Evolutionary conservation across 352 stramenopile genomes (phyloP).

Genomic region (Phytophthora lateralis): DNA sequence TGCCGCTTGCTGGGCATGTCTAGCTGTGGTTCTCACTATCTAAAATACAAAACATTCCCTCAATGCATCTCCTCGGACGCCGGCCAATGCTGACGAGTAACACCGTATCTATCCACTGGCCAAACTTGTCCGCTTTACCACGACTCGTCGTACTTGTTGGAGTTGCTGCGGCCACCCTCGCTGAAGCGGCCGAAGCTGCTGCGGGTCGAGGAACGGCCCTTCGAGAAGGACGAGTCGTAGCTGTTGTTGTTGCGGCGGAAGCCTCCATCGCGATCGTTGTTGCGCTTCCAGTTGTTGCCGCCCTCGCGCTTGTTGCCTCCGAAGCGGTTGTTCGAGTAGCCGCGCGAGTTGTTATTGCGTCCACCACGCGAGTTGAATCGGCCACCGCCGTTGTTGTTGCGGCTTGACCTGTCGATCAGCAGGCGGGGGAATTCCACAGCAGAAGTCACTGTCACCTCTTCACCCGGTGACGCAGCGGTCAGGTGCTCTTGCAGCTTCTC

Average conservation of each 20-base stretch:
- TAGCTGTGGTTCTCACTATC: conserved; percentile 34
- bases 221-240: conserved; percentile 65
- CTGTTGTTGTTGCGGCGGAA: conserved; percentile 24
- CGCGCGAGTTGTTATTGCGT: conserved; percentile 40
- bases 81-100: not conserved
- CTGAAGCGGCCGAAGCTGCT: conserved; percentile 40
- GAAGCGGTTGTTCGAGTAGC: conserved; percentile 40
- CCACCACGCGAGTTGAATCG: conserved; percentile 28
- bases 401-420: conserved; percentile 43
- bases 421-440: conserved; percentile 63
- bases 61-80: conserved; percentile 7
- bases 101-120: conserved; percentile 2
- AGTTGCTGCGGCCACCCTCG: conserved; percentile 17
- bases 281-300: conserved; percentile 33
- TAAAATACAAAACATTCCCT: conserved; percentile 43
- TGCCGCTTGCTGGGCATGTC: conserved; percentile 14
- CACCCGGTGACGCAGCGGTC: conserved; percentile 22
- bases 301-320: conserved; percentile 24
- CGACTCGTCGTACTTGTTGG: conserved; percentile 20
- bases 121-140: conserved; percentile 22
- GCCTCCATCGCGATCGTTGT: conserved; percentile 32
- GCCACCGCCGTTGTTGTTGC: conserved; percentile 28
- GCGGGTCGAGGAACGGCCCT: conserved; percentile 35
- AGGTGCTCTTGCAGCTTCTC: conserved; percentile 56
- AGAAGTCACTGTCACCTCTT: conserved; percentile 46